These are phyloP conservation scores for Stachybotrys elegans DNA, from an alignment of 2,329 filamentous ascomycete genomes.

Conservation along the genomic window DNA sequence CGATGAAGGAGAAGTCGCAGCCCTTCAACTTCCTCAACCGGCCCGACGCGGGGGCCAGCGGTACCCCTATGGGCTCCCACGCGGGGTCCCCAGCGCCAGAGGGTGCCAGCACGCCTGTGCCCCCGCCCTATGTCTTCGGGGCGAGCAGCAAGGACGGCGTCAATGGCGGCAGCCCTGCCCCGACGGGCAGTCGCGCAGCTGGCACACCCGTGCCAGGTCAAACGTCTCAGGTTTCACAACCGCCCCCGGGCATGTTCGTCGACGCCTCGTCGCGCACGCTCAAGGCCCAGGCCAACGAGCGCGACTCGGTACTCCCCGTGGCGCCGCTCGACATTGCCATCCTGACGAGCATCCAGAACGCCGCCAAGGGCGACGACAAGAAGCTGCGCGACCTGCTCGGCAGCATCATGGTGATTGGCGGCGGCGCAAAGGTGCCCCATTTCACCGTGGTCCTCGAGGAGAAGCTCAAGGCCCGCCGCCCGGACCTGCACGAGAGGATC, in stretches of 20 bases:
- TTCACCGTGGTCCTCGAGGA: conserved; percentile 83
- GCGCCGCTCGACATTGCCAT: conserved; percentile 87
- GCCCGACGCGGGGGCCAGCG: conserved; percentile 66
- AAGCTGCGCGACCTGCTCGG: conserved; percentile 86
- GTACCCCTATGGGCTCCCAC: conserved; percentile 78
- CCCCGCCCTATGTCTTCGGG: conserved; percentile 52
- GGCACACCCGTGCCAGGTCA: conserved; percentile 36
- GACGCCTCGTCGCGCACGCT: conserved; percentile 46
- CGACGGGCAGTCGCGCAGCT: conserved; percentile 46
- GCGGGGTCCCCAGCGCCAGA: conserved; percentile 86
- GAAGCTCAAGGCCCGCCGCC: conserved; percentile 62
- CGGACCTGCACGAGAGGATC: conserved; percentile 56
- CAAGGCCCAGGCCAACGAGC: conserved; percentile 57
- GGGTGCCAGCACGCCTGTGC: conserved; percentile 61
- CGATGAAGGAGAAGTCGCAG: conserved; percentile 58
- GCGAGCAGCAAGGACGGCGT: conserved; percentile 32
- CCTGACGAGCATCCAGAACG: conserved; percentile 81
- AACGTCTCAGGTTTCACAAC: conserved; percentile 24
- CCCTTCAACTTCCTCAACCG: conserved; percentile 62
- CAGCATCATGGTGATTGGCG: conserved; percentile 86
- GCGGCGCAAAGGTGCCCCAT: conserved; percentile 73
- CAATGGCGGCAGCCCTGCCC: conserved; percentile 48
- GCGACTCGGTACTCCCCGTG: conserved; percentile 75
- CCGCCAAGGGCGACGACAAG: conserved; percentile 83
- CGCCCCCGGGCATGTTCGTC: conserved; percentile 41